phyloP scores from a whole-genome alignment of 768 basidiomycete genomes.

The Termitomyces sp. region DNA sequence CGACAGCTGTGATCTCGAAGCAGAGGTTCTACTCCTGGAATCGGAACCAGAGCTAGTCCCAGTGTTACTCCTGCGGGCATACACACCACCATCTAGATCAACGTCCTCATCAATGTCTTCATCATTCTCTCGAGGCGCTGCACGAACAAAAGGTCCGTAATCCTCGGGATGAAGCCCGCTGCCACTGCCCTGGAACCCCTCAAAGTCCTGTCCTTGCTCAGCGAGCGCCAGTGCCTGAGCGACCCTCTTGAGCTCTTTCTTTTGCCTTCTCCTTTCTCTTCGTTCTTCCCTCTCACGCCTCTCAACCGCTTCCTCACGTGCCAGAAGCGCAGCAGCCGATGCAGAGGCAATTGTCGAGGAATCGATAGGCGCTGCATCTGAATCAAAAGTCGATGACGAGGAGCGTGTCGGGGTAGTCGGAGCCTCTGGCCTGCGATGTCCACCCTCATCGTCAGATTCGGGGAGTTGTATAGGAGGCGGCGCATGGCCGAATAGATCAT shows the following conservation, averaged over 20 bases:
- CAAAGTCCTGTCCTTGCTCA: conserved; percentile 40
- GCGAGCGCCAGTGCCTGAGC: conserved; percentile 30
- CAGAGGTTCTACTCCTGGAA: conserved; percentile 56
- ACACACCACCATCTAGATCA: conserved; percentile 55
- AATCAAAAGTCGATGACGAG: conserved; percentile 46
- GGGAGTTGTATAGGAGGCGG: conserved; percentile 48
- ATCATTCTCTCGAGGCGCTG: conserved; percentile 12
- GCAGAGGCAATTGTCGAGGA: conserved; percentile 48
- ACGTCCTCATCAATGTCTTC: conserved; percentile 43
- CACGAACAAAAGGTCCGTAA: conserved; percentile 14
- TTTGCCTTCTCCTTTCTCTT: conserved; percentile 29
- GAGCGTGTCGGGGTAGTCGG: conserved; percentile 14
- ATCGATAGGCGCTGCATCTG: conserved; percentile 65
- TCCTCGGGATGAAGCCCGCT: conserved; percentile 10
- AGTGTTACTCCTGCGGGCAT: conserved; percentile 31
- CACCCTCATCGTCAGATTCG: conserved; percentile 43
- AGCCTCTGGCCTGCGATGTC: conserved; percentile 7
- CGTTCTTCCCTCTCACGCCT: conserved; percentile 46
- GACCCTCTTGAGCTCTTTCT: conserved; percentile 21
- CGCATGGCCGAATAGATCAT: conserved; percentile 54
- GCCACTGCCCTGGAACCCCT: conserved; percentile 55
- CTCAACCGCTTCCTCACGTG: conserved; percentile 33
- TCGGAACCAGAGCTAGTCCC: conserved; percentile 42
- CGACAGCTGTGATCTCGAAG: conserved; percentile 26
- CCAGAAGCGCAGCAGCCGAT: conserved; percentile 29